Evolutionary conservation across 495 filamentous ascomycete genomes (phyloP), one percentile per base, ranked within the genome.

Genomic region (Thermochaetoides thermophila): DNA sequence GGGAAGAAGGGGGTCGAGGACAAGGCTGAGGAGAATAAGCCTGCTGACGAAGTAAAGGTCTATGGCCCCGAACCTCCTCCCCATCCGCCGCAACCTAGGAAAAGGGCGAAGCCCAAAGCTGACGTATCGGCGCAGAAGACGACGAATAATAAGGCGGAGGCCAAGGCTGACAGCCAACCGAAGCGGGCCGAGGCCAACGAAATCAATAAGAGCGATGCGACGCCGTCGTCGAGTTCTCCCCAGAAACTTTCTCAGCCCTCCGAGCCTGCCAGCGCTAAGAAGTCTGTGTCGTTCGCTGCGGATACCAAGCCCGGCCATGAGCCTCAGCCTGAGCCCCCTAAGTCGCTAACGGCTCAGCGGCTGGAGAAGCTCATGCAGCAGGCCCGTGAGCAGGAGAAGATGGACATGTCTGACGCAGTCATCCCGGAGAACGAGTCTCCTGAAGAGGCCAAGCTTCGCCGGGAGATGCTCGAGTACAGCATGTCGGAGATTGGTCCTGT

Each of bases 381-480:
- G 10, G 61, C 55, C 1, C 59, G 55, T 25, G 57, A 64, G 16
- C 52, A 59, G 27, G 52, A 67, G 27, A 48, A 31, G 5, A 57
- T 59, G 32, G 35, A 40, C 15, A 48, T 62, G 43, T 55, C 61
- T 6, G 49, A 56, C 14, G 59, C 61, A 2, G 49, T 65, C 9
- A 56, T 66, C 10, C 65, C 63, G 5, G 55, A 72, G 0, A 63
- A 81, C 34, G 91, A 97, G 45, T 71, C 81, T 0, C 53, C 64
- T 3, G 85, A 92, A 40, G 86, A 92, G 48, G 76, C 81, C 7
- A 61, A 62, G n/a, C 54, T 92, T 2, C 80, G 91, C 8, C 72
- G 77, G 34, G 74, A 95, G 43, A 96, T 97, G 89, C 57, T 95
- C n/a, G 63, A 80, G 38, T 96, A 95, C 45, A 76, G 76, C 29